A percentile compares a stretch with the other conserved stretches of the same genome.
Evolutionary conservation across 202 grass and related monocot genomes (phyloP).

Genomic region (Brachypodium distachyon): DNA sequence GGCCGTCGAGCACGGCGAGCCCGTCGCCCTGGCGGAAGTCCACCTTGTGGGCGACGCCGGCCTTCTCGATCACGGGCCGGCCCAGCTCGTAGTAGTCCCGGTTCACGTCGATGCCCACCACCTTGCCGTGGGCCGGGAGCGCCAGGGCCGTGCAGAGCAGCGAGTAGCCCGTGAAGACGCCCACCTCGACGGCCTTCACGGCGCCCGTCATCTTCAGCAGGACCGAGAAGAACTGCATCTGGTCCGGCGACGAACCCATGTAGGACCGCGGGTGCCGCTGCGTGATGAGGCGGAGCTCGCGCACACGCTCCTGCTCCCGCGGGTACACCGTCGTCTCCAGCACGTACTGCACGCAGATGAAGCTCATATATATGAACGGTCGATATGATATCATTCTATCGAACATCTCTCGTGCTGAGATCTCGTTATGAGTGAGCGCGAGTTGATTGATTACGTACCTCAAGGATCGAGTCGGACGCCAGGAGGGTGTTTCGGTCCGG

Average conservation of each 20-base stretch:
- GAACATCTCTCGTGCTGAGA: too few species aligned
- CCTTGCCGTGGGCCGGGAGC: slow-evolving; percentile 26
- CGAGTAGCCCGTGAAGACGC: slow-evolving; percentile 34
- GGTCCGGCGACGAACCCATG: slow-evolving; percentile 11
- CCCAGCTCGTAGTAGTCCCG: slow-evolving; percentile 15
- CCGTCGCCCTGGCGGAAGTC: slow-evolving; percentile 14
- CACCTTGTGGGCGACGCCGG: slow-evolving; percentile 27
- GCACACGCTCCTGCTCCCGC: slow-evolving; percentile 23
- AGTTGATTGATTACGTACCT: too few species aligned
- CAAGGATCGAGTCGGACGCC: too few species aligned
- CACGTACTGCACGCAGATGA: slow-evolving; percentile 16
- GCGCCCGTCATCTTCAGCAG: slow-evolving; percentile 31
- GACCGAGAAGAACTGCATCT: slow-evolving; percentile 16
- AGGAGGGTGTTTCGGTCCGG: too few species aligned
- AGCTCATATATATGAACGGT: too few species aligned
- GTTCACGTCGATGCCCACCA: slow-evolving; percentile 23
- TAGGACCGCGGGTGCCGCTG: not conserved
- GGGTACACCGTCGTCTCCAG: slow-evolving; percentile 42
- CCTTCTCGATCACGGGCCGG: slow-evolving; percentile 17
- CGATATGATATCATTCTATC: too few species aligned
- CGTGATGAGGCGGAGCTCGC: slow-evolving; percentile 24
- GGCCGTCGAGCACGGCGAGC: not conserved
- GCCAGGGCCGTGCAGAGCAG: slow-evolving; percentile 30
- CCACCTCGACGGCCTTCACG: slow-evolving; percentile 23
- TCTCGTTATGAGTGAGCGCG: too few species aligned